Evolutionary conservation across 768 basidiomycete genomes (phyloP).

Genomic region (Tricholomella constricta): DNA sequence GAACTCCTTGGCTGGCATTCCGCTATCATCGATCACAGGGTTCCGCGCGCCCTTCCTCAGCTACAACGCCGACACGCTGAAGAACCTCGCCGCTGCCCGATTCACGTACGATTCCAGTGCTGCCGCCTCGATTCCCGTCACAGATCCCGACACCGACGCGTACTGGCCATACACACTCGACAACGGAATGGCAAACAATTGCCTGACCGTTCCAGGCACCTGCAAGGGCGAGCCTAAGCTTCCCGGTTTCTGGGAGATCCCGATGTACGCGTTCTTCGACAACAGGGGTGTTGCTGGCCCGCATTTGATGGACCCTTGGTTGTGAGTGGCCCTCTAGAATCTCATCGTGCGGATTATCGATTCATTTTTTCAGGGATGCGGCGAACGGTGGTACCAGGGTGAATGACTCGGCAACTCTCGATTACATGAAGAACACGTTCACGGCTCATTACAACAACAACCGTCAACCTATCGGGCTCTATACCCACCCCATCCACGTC

Average conservation of each 20-base stretch:
- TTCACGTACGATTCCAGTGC: slow-evolving; percentile 77
- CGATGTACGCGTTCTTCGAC: slow-evolving; percentile 82
- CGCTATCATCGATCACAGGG: slow-evolving; percentile 59
- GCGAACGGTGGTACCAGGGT: slow-evolving; percentile 51
- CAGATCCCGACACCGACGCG: slow-evolving; percentile 66
- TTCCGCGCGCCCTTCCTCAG: slow-evolving; percentile 81
- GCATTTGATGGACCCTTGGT: slow-evolving; percentile 85
- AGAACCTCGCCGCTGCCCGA: slow-evolving; percentile 49
- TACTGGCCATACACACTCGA: slow-evolving; percentile 87
- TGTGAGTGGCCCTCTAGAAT: slow-evolving; percentile 44
- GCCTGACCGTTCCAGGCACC: slow-evolving; percentile 50
- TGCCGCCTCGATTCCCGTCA: slow-evolving; percentile 63
- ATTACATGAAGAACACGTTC: slow-evolving; percentile 76
- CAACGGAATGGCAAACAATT: slow-evolving; percentile 78
- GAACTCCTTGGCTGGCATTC: slow-evolving; percentile 79
- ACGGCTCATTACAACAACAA: slow-evolving; percentile 72
- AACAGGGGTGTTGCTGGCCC: slow-evolving; percentile 50
- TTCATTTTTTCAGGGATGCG: slow-evolving; percentile 39
- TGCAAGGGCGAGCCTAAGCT: slow-evolving; percentile 73
- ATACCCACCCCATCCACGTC: slow-evolving; percentile 81
- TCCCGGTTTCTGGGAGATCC: slow-evolving; percentile 83
- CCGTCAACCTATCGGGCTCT: slow-evolving; percentile 78
- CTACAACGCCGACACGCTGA: slow-evolving; percentile 64
- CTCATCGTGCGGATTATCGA: background rate
- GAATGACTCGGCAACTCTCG: slow-evolving; percentile 65